phyloP scores from a whole-genome alignment of 768 basidiomycete genomes.

The Psilocybe subaeruginosa region DNA sequence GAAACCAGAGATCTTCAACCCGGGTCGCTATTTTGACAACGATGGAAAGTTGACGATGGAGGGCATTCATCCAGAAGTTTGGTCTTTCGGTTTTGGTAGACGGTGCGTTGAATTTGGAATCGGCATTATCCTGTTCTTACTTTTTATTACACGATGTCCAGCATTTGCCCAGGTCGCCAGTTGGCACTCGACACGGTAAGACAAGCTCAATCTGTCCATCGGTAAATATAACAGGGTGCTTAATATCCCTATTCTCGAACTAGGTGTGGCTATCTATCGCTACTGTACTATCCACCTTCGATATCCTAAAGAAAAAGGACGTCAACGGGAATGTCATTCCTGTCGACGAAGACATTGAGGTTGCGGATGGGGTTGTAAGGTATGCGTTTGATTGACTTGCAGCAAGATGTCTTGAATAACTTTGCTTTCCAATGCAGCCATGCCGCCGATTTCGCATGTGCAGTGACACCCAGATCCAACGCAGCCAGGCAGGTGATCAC shows the following conservation, averaged over 20 bases:
- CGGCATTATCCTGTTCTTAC: background rate
- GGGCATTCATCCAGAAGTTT: constrained; percentile 2
- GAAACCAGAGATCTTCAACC: constrained; percentile 27
- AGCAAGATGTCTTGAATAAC: background rate
- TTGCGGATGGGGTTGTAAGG: constrained; percentile 16
- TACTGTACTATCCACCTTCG: constrained; percentile 29
- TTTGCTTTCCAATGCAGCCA: background rate
- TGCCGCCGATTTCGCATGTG: background rate
- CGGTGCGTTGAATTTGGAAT: constrained; percentile 12
- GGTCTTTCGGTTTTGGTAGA: constrained; percentile 24
- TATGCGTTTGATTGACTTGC: background rate
- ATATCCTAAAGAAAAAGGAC: constrained; percentile 30
- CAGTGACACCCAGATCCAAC: constrained; percentile 2
- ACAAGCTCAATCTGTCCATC: background rate
- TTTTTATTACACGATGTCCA: background rate
- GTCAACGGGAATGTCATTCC: constrained; percentile 26
- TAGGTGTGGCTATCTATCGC: constrained; percentile 23
- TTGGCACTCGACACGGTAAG: constrained; percentile 9
- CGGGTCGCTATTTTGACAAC: constrained; percentile 26
- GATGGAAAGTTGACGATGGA: constrained; percentile 13
- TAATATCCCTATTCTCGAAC: background rate
- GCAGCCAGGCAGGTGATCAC: background rate
- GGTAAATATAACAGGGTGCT: background rate
- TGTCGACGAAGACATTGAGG: constrained; percentile 15
- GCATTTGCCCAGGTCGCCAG: constrained; percentile 15